phyloP scores from a whole-genome alignment of 2,329 filamentous ascomycete species.

The Botryotinia narcissicola region DNA sequence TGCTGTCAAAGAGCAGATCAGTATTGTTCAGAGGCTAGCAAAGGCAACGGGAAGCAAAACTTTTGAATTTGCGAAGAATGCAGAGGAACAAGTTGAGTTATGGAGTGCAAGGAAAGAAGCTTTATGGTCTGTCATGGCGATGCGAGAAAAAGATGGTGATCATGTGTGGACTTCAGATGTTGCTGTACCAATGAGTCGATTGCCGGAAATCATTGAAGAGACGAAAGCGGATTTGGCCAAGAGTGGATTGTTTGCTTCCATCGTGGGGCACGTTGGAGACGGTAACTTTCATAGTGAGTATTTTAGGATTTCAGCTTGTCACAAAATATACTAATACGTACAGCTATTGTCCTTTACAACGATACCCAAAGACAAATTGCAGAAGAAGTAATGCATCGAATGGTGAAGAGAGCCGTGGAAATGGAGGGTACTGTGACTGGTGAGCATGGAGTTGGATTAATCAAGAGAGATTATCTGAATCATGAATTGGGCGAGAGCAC shows the following conservation, averaged over 20 bases:
- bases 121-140: constrained; percentile 74
- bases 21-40: constrained; percentile 62
- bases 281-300: constrained; percentile 69
- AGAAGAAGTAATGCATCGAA: constrained; percentile 71
- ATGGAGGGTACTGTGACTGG: constrained; percentile 84
- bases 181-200: constrained; percentile 72
- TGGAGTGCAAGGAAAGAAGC: constrained; percentile 85
- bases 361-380: constrained; percentile 65
- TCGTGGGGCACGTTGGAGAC: constrained; percentile 71
- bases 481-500: constrained; percentile 73
- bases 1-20: constrained; percentile 76
- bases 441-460: constrained; percentile 79
- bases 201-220: constrained; percentile 75
- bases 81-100: constrained; percentile 70
- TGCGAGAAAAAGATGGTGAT: constrained; percentile 58
- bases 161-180: constrained; percentile 85
- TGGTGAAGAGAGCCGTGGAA: constrained; percentile 83
- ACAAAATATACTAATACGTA: constrained; percentile 19
- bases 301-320: not conserved
- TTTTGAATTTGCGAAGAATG: constrained; percentile 73
- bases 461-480: constrained; percentile 79
- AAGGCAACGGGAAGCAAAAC: constrained; percentile 59
- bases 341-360: constrained; percentile 58
- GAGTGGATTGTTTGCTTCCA: constrained; percentile 58
- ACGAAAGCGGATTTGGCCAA: constrained; percentile 62